Percentiles rank a stretch among this genome's conserved stretches.
phyloP scores from a whole-genome alignment of 768 basidiomycete species.

The Termitomyces sp. region DNA sequence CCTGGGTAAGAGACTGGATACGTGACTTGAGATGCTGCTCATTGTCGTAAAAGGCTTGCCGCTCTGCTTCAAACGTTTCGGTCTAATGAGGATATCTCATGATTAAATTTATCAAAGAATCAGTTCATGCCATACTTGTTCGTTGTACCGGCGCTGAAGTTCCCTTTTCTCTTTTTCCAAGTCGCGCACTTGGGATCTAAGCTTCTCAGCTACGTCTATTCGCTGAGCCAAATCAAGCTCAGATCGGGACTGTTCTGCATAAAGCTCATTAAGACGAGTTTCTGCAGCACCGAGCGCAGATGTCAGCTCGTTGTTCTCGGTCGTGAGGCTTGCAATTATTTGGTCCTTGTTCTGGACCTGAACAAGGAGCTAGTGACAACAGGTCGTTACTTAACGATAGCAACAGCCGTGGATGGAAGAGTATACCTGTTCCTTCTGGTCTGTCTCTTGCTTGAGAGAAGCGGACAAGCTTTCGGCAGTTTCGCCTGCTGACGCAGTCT shows the following conservation, averaged over 20 bases:
- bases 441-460: conserved; percentile 72
- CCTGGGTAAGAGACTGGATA: conserved; percentile 74
- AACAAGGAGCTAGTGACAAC: conserved; percentile 56
- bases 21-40: conserved; percentile 92
- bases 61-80: conserved; percentile 87
- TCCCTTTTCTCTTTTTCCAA: conserved; percentile 89
- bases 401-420: background rate
- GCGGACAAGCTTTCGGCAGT: conserved; percentile 54
- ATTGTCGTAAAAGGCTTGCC: conserved; percentile 89
- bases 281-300: conserved; percentile 69
- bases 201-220: conserved; percentile 80
- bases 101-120: background rate
- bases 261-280: conserved; percentile 72
- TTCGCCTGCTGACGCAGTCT: conserved; percentile 42
- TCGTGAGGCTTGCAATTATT: conserved; percentile 53
- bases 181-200: conserved; percentile 77
- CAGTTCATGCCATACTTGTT: conserved; percentile 55
- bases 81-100: conserved; percentile 44
- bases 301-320: conserved; percentile 62
- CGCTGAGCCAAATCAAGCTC: conserved; percentile 81
- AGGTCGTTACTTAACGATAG: conserved; percentile 6
- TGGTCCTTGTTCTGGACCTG: conserved; percentile 80
- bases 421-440: conserved; percentile 76
- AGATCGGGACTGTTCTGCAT: conserved; percentile 76
- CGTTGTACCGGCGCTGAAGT: conserved; percentile 77